Percentiles rank a stretch among this genome's conserved stretches.
These are phyloP conservation scores for Boletus sensibilis DNA, from an alignment of 768 basidiomycete species.

Conservation along the genomic window DNA sequence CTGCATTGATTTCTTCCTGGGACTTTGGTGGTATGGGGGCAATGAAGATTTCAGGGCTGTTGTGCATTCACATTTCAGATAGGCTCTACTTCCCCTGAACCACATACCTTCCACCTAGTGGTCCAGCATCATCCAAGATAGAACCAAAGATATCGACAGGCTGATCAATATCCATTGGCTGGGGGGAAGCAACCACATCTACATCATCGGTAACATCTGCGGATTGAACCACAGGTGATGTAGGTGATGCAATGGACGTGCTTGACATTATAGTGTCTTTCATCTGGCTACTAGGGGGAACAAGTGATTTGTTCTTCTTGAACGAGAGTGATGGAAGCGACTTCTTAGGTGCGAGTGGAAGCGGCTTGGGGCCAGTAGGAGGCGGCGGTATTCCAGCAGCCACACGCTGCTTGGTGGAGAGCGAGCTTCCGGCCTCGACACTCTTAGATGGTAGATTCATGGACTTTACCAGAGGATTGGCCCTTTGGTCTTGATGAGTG, in stretches of 20 bases:
- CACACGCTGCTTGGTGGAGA: constrained; percentile 53
- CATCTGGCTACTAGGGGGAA: constrained; percentile 3
- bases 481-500: constrained; percentile 32
- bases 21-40: constrained; percentile 20
- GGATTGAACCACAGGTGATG: constrained; percentile 11
- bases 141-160: constrained; percentile 14
- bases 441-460: constrained; percentile 24
- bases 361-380: constrained; percentile 35
- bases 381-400: constrained; percentile 40
- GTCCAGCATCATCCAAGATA: constrained; percentile 7
- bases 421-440: constrained; percentile 34
- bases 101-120: constrained; percentile 15
- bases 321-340: constrained; percentile 39
- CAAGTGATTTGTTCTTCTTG: constrained; percentile 40
- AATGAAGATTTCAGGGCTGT: constrained; percentile 5
- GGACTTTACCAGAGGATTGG: constrained; percentile 34
- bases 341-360: constrained; percentile 21
- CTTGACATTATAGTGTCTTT: constrained; percentile 12
- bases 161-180: constrained; percentile 23
- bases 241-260: neutral
- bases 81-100: neutral
- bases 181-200: constrained; percentile 13
- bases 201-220: neutral
- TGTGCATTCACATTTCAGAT: neutral
- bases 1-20: constrained; percentile 20